Evolutionary conservation across 2,329 filamentous ascomycete species (phyloP).

Genomic region (Xylariaceae sp.): DNA sequence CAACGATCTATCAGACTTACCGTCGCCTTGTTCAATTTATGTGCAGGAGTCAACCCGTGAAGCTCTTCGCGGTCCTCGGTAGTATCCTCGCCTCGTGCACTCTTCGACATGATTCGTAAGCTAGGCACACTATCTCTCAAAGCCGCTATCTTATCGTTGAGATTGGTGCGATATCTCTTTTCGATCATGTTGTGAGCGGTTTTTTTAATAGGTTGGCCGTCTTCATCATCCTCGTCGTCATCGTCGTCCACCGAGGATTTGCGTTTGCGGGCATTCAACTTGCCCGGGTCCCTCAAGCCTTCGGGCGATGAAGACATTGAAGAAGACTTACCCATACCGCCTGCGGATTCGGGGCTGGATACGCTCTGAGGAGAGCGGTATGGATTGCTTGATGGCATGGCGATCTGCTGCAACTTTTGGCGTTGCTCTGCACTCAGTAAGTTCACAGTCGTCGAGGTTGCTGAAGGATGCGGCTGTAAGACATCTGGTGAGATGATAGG

Average conservation of each 20-base stretch:
- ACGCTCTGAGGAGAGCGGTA: slow-evolving; percentile 59
- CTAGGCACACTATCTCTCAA: slow-evolving; percentile 89
- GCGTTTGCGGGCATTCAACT: slow-evolving; percentile 58
- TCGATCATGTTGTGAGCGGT: slow-evolving; percentile 98
- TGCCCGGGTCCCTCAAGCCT: slow-evolving; percentile 42
- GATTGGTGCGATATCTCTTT: slow-evolving; percentile 91
- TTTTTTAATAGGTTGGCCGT: slow-evolving; percentile 69
- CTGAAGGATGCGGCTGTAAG: slow-evolving; percentile 27
- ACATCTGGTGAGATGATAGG: slow-evolving; percentile 26
- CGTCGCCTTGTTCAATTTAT: slow-evolving; percentile 97
- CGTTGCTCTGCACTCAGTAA: slow-evolving; percentile 57
- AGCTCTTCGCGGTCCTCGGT: slow-evolving; percentile 76
- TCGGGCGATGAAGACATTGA: slow-evolving; percentile 64
- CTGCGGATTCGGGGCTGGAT: slow-evolving; percentile 57
- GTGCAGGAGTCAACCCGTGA: slow-evolving; percentile 79
- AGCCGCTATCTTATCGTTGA: slow-evolving; percentile 96
- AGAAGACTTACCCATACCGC: slow-evolving; percentile 45
- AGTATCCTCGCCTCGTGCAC: slow-evolving; percentile 63
- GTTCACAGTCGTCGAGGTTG: slow-evolving; percentile 35
- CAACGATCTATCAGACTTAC: slow-evolving; percentile 39
- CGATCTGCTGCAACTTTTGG: slow-evolving; percentile 60
- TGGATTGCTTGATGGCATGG: slow-evolving; percentile 62
- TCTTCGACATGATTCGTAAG: slow-evolving; percentile 78
- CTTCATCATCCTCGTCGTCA: slow-evolving; percentile 59
- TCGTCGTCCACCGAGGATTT: slow-evolving; percentile 66